A percentile compares a stretch with the other conserved stretches of the same genome.
These are phyloP conservation scores for Lolium rigidum DNA, from an alignment of 176 grass and related monocot species.

Conservation along the genomic window DNA sequence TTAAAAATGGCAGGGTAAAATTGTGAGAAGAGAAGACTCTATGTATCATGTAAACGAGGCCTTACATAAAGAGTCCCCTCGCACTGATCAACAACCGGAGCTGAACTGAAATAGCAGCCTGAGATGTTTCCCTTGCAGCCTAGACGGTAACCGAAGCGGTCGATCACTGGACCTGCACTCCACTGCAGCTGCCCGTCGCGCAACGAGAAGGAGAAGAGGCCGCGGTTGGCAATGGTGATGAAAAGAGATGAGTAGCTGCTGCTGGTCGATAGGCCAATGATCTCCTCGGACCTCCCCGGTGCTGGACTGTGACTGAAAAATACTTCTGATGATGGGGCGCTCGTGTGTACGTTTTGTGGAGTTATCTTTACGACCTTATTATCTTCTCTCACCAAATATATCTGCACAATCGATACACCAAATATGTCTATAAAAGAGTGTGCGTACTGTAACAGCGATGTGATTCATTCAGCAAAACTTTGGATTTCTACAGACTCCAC, in stretches of 20 bases:
- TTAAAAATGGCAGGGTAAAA: slow-evolving; percentile 6
- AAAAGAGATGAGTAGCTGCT: slow-evolving; percentile 56
- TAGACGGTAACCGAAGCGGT: slow-evolving; percentile 44
- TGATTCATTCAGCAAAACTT: neutral
- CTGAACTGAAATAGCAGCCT: slow-evolving; percentile 78
- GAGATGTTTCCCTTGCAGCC: slow-evolving; percentile 61
- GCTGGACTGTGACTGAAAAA: slow-evolving; percentile 64
- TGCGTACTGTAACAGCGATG: neutral
- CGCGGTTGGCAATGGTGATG: slow-evolving; percentile 66
- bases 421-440: neutral
- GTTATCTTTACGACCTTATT: slow-evolving; percentile 66
- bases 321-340: slow-evolving; percentile 42
- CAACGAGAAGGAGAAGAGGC: slow-evolving; percentile 66
- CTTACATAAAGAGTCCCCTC: slow-evolving; percentile 83
- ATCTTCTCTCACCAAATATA: slow-evolving; percentile 83
- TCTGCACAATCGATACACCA: slow-evolving; percentile 40
- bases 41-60: neutral
- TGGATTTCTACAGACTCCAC: slow-evolving; percentile 34
- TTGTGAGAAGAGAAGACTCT: neutral
- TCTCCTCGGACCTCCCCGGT: slow-evolving; percentile 53
- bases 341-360: slow-evolving; percentile 41
- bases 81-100: slow-evolving; percentile 66
- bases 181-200: slow-evolving; percentile 50
- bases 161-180: slow-evolving; percentile 62
- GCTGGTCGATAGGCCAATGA: slow-evolving; percentile 63